Percentiles rank a stretch among this genome's conserved stretches.
These are phyloP conservation scores for Cercospora sp. DNA, from an alignment of 2,329 filamentous ascomycete species.

Conservation along the genomic window DNA sequence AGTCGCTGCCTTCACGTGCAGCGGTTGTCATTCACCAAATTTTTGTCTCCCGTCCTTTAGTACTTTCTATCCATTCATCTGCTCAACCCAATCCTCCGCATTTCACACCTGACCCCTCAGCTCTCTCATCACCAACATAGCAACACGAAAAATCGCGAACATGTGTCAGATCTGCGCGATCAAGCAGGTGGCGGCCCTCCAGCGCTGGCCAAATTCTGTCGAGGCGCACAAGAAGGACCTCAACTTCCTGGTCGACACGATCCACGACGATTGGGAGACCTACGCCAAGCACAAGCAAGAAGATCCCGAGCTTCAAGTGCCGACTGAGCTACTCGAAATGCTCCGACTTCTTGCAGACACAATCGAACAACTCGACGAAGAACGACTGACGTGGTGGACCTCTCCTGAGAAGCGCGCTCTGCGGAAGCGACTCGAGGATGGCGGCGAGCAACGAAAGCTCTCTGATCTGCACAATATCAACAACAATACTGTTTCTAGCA, in stretches of 20 bases:
- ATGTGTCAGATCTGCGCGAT: conserved; percentile 30
- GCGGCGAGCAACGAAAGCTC: conserved; percentile 23
- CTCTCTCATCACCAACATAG: not conserved
- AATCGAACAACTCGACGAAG: conserved; percentile 23
- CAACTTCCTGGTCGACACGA: conserved; percentile 22
- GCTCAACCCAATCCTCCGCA: not conserved
- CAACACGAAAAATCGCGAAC: not conserved
- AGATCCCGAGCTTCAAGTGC: not conserved
- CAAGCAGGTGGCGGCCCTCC: conserved; percentile 19
- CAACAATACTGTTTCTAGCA: conserved; percentile 17
- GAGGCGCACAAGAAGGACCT: conserved; percentile 21
- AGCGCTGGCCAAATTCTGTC: conserved; percentile 26
- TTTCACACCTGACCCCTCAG: not conserved
- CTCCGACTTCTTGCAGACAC: conserved; percentile 19
- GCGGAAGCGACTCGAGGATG: conserved; percentile 21
- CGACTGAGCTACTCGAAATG: conserved; percentile 19
- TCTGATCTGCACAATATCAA: conserved; percentile 30
- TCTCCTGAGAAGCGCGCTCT: conserved; percentile 24
- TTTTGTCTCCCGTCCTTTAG: not conserved
- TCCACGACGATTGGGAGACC: conserved; percentile 20
- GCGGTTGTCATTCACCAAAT: not conserved
- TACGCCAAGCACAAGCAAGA: conserved; percentile 11
- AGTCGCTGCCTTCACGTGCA: not conserved
- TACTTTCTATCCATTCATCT: not conserved
- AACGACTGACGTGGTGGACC: conserved; percentile 26